Percentiles rank a stretch among this genome's conserved stretches.
phyloP scores from a whole-genome alignment of 768 basidiomycete genomes.

The Termitomyces sp. region DNA sequence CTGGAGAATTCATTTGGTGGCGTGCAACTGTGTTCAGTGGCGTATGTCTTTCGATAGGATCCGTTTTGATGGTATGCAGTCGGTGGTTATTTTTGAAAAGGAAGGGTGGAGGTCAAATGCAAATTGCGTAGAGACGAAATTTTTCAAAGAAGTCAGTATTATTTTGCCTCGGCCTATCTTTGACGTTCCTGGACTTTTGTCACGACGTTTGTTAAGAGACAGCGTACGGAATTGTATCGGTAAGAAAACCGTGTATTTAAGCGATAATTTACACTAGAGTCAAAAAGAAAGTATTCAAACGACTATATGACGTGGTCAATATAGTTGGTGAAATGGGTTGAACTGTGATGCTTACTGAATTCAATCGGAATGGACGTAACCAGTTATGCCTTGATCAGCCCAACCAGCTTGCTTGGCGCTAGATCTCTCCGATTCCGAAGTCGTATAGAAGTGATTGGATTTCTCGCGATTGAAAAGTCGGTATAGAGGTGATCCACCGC shows the following conservation, averaged over 20 bases:
- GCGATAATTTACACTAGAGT: too few species aligned
- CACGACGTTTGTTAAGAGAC: too few species aligned
- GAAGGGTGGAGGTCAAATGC: conserved; percentile 7
- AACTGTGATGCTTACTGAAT: neutral
- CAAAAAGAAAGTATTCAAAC: too few species aligned
- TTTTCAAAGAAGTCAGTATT: neutral
- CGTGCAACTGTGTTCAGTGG: conserved; percentile 21
- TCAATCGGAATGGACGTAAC: conserved; percentile 6
- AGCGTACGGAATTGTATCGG: too few species aligned
- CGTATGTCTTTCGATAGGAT: conserved; percentile 12
- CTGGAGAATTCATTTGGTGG: conserved; percentile 24
- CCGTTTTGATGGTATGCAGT: conserved; percentile 10
- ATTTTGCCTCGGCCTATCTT: too few species aligned
- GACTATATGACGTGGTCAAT: neutral
- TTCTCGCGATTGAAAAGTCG: conserved; percentile 9
- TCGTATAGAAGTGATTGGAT: conserved; percentile 9
- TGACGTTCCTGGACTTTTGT: too few species aligned
- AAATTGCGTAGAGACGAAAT: neutral
- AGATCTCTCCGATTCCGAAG: conserved; percentile 4
- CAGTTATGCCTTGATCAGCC: conserved; percentile 9
- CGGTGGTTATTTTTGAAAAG: conserved; percentile 12
- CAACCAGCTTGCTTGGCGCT: conserved; percentile 6
- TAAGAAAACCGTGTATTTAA: too few species aligned
- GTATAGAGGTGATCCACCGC: conserved; percentile 11
- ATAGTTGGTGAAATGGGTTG: too few species aligned